Evolutionary conservation across 768 basidiomycete genomes (phyloP).

Genomic region (Suillus americanus): DNA sequence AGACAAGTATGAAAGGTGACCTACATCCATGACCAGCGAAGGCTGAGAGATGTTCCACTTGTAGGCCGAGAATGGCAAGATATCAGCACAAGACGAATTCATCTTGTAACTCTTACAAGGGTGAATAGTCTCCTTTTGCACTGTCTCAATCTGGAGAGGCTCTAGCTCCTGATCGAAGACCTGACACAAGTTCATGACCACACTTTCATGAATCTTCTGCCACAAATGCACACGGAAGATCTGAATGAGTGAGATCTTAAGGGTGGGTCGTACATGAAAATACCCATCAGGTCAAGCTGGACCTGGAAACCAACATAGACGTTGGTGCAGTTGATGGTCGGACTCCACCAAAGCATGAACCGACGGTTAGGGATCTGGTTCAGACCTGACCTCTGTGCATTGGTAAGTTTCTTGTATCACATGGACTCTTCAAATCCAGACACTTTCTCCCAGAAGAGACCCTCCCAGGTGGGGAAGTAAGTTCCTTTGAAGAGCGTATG

Average conservation of each 20-base stretch:
- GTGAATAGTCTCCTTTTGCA: constrained; percentile 99
- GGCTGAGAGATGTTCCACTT: constrained; percentile 99
- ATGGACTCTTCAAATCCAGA: constrained; percentile 96
- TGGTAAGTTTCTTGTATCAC: constrained; percentile 95
- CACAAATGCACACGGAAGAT: constrained; percentile 99
- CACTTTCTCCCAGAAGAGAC: constrained; percentile 98
- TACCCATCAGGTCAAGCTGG: constrained; percentile 95
- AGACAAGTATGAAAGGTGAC: constrained; percentile 22
- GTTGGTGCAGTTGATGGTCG: constrained; percentile 98
- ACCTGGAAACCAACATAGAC: constrained; percentile 99
- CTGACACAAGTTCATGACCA: constrained; percentile 96
- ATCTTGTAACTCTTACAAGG: constrained; percentile 99
- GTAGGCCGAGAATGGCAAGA: constrained; percentile 93
- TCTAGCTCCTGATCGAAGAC: constrained; percentile 99
- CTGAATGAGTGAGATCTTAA: constrained; percentile 99
- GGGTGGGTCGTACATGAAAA: constrained; percentile 98
- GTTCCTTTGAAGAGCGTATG: constrained; percentile 98
- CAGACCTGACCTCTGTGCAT: constrained; percentile 97
- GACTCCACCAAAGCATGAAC: constrained; percentile 99
- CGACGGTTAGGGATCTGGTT: constrained; percentile 99
- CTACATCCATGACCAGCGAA: constrained; percentile 89
- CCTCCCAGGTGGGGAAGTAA: constrained; percentile 97
- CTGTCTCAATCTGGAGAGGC: constrained; percentile 97
- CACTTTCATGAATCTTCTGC: constrained; percentile 97
- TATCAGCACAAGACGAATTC: constrained; percentile 99